Conservation (phyloP, 2,329 filamentous ascomycete species). For the Colletotrichum higginsianum region DNA sequence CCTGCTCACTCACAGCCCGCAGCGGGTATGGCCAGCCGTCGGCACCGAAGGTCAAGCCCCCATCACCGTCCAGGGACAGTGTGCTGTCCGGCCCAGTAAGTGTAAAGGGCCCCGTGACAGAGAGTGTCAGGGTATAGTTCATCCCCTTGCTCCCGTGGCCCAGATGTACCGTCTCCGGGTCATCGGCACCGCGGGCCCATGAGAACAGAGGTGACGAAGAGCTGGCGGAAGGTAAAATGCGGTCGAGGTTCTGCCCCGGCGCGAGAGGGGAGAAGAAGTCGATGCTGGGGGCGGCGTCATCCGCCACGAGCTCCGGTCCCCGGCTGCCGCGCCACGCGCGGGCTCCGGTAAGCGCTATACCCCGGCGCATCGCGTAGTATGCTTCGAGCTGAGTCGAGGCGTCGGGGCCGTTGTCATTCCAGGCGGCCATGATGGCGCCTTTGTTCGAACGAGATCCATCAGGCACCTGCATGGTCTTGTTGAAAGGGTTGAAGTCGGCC, state of each 20-base stretch:
- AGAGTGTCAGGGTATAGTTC: constrained; percentile 59
- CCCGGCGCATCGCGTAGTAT: constrained; percentile 62
- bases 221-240: constrained; percentile 44
- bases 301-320: constrained; percentile 50
- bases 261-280: constrained; percentile 54
- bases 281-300: constrained; percentile 52
- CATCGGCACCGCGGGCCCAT: constrained; percentile 49
- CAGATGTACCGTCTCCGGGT: constrained; percentile 43
- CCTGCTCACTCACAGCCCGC: constrained; percentile 57
- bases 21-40: constrained; percentile 63
- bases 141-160: constrained; percentile 60
- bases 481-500: constrained; percentile 59
- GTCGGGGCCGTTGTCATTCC: constrained; percentile 65
- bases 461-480: constrained; percentile 55
- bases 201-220: constrained; percentile 47
- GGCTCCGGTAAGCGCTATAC: constrained; percentile 58
- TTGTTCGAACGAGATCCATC: constrained; percentile 48
- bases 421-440: constrained; percentile 60
- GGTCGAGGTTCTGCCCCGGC: constrained; percentile 62
- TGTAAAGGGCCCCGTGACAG: constrained; percentile 40
- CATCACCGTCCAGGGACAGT: background rate
- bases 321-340: constrained; percentile 59
- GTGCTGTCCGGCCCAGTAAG: constrained; percentile 18
- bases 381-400: constrained; percentile 63
- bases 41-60: constrained; percentile 11